Evolutionary conservation across 208 protist genomes (phyloP), one percentile per base, ranked within the genome.

Genomic region (Crithidia sp.): DNA sequence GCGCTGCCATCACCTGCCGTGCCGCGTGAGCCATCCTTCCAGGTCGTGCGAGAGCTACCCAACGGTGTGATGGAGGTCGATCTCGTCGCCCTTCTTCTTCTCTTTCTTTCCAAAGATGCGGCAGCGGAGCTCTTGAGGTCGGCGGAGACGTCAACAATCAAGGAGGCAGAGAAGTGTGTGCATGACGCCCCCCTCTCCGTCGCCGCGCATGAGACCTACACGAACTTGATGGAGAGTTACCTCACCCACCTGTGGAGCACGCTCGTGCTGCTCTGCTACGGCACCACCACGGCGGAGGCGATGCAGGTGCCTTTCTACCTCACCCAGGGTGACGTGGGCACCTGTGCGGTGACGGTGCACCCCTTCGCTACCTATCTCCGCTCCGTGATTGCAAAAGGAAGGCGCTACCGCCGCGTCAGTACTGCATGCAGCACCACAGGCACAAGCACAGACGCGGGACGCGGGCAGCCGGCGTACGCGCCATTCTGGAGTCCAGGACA

Each of bases 401-500:
- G 28, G 28, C 28, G 8, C 4, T 60, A 56, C 17, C 13, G 50
- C 63, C 10, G 9, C 17, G 19, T 39, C 53, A 17, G 43, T 7
- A 16, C 44, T 4, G n/a, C 37, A 16, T 7, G 40, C 16, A 45
- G 64, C 47, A 56, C 0, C 37, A 49, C 36, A 2, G 53, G 19
- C 28, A 2, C 3, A 55, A 43, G 44, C 56, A 67, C 5, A 45
- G 60, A 28, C 28, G 28, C 36, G 5, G 28, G 52, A 5, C 6
- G 44, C 14, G 17, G 37, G 14, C n/a, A 17, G 43, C 12, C 70
- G 4, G 19, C 39, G 9, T 72, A 71, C 40, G 66, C 60, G 47
- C 75, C 54, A 7, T 83, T 81, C 47, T 91, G 80, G 78, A 76
- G 57, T 14, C 55, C 60, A 5, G 4, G 36, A 7, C 77, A 88